A percentile compares a stretch with the other conserved stretches of the same genome.
These are phyloP conservation scores for Begonia fuchsioides DNA, from an alignment of 306 rosid species.

Conservation along the genomic window DNA sequence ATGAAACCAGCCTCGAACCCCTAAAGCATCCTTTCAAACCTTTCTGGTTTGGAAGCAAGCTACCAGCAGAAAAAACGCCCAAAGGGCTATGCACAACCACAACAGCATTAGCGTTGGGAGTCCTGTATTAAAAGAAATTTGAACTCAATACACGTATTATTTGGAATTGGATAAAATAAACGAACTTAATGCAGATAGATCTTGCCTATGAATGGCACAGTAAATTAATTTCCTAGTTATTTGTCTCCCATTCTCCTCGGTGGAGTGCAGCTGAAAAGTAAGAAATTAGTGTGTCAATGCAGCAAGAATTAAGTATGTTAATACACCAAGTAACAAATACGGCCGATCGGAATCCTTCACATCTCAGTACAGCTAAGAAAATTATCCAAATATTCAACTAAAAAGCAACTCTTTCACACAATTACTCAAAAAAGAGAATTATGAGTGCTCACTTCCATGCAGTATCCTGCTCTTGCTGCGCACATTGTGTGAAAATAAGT, in stretches of 20 bases:
- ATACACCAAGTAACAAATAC: too few species aligned
- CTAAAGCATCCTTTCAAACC: conserved; percentile 60
- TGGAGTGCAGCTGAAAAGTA: conserved; percentile 49
- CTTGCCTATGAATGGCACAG: conserved; percentile 84
- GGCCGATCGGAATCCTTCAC: neutral
- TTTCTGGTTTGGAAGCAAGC: conserved; percentile 46
- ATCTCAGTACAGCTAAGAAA: neutral
- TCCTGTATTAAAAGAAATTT: conserved; percentile 25
- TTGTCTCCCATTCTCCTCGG: conserved; percentile 65
- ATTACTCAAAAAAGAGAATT: conserved; percentile 3
- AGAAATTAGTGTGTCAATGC: neutral
- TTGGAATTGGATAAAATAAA: conserved; percentile 2
- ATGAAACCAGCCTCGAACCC: conserved; percentile 68
- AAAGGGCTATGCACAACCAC: conserved; percentile 51
- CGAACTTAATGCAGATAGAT: conserved; percentile 7
- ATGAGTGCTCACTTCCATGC: conserved; percentile 70
- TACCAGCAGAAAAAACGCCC: conserved; percentile 63
- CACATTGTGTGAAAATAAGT: conserved; percentile 76
- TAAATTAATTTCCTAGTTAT: conserved; percentile 53
- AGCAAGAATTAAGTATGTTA: neutral
- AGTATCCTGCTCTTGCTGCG: conserved; percentile 85
- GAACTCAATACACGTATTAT: conserved; percentile 6
- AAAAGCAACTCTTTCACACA: neutral
- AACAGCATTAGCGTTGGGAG: conserved; percentile 68
- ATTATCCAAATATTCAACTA: neutral